Base-by-base conservation (phyloP, 306 rosid genomes). In the Vigna angularis region DNA sequence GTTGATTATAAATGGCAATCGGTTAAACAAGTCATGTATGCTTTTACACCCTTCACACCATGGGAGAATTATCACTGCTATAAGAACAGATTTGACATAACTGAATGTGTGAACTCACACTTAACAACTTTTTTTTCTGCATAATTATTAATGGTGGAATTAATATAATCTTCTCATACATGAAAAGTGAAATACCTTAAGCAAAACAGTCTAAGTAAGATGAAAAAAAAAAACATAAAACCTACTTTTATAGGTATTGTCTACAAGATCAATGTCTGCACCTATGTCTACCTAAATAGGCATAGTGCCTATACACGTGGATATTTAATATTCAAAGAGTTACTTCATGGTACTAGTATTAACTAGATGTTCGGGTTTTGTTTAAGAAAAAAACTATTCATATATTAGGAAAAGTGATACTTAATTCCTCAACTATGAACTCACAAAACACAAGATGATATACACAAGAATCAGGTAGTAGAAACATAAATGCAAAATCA, bases 251-350 rank as follows among this genome's bases (percentile, higher is more conserved):
- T 12, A 49, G 44, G 56, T 48, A 6, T 10, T 56, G 38, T 22
- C 55, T 7, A 56, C 42, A 6, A 44, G 56, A 44, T 58, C 32
- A 64, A 34, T 73, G 30, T 44, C 28, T 58, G 69, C 69, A 45
- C 28, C 59, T n/a, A 30, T 51, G 70, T 59, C 45, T 57, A 24
- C 20, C 13, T n/a, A 38, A 65, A 36, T 73, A 73, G 69, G 57
- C 28, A 38, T 40, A 50, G 77, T 53, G 3, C 48, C 52, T 20
- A 12, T 32, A 36, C 10, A 36, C 10, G 9, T 34, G 76, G 22
- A 64, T 40, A 38, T 42, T 40, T 66, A 53, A 72, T 55, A 18
- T 72, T 36, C 53, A 22, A 70, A 51, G 50, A 71, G 14, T 30
- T 69, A 45, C 15, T 34, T 48, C 3, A 4, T 34, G 47, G 47